Evolutionary conservation across 139 green algal genomes (phyloP).

Genomic region (Parachlorella kessleri): DNA sequence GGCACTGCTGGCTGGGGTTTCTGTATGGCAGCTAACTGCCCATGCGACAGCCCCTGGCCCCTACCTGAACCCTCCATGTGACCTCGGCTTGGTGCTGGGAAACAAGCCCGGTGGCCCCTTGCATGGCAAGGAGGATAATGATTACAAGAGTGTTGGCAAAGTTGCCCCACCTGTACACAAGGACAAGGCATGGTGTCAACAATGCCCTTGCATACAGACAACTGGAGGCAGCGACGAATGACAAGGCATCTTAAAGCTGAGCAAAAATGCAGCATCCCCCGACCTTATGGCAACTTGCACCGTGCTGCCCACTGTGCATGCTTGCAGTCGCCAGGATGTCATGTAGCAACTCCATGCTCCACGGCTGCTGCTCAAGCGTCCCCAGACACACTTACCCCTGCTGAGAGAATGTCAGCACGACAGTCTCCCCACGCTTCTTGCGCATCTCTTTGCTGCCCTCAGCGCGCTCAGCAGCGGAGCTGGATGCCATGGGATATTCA

Average conservation of each 20-base stretch:
- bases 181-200: not conserved
- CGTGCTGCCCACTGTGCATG: too few species aligned
- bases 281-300: too few species aligned
- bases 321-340: too few species aligned
- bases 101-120: not conserved
- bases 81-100: not conserved
- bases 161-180: conserved; percentile 13
- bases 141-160: conserved; percentile 32
- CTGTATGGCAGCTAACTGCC: too few species aligned
- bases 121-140: conserved; percentile 18
- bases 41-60: too few species aligned
- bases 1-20: too few species aligned
- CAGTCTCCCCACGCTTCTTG: conserved; percentile 36
- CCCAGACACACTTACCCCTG: too few species aligned
- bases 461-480: conserved; percentile 76
- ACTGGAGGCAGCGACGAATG: too few species aligned
- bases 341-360: too few species aligned
- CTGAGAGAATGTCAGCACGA: conserved; percentile 30
- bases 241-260: too few species aligned
- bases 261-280: too few species aligned
- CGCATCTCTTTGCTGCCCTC: conserved; percentile 51
- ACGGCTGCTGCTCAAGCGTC: too few species aligned
- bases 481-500: conserved; percentile 80
- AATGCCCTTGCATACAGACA: not conserved
- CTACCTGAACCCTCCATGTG: conserved; percentile 4